These are phyloP conservation scores for Oryza glumipatula DNA, from an alignment of 176 grass and related monocot genomes.

Conservation along the genomic window DNA sequence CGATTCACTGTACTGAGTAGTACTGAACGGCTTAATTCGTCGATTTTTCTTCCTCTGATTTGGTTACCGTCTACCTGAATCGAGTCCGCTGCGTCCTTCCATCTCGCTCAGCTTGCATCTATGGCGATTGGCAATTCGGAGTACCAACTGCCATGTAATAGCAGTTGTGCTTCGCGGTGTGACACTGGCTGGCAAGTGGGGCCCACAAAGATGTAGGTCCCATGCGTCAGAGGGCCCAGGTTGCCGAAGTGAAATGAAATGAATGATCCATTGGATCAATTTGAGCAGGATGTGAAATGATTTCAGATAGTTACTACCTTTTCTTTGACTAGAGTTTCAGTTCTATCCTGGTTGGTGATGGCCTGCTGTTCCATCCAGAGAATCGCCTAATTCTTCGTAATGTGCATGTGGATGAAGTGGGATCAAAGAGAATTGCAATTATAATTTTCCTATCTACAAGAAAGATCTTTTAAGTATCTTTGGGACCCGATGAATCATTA, in stretches of 20 bases:
- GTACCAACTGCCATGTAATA: too few relatives aligned
- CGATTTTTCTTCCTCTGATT: not conserved
- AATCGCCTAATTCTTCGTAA: not conserved
- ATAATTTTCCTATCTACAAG: slow-evolving; percentile 7
- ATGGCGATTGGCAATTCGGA: not conserved
- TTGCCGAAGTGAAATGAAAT: too few relatives aligned
- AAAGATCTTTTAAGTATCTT: slow-evolving; percentile 10
- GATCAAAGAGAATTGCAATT: not conserved
- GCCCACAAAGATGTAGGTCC: not conserved
- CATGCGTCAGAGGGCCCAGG: not conserved
- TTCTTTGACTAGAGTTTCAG: slow-evolving; percentile 7
- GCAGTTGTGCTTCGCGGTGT: not conserved
- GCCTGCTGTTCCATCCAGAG: not conserved
- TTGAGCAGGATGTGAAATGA: not conserved
- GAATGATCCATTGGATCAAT: not conserved
- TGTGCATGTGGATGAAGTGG: not conserved
- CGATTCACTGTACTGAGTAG: not conserved
- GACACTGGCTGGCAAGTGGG: slow-evolving; percentile 15
- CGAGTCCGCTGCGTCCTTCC: not conserved
- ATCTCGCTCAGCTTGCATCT: not conserved
- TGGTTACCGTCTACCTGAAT: not conserved
- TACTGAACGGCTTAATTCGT: not conserved
- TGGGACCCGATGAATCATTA: not conserved
- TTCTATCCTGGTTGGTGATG: not conserved
- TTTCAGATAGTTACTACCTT: not conserved